Conservation (phyloP, 176 grass and related monocot species). For the Ensete glaucum region DNA sequence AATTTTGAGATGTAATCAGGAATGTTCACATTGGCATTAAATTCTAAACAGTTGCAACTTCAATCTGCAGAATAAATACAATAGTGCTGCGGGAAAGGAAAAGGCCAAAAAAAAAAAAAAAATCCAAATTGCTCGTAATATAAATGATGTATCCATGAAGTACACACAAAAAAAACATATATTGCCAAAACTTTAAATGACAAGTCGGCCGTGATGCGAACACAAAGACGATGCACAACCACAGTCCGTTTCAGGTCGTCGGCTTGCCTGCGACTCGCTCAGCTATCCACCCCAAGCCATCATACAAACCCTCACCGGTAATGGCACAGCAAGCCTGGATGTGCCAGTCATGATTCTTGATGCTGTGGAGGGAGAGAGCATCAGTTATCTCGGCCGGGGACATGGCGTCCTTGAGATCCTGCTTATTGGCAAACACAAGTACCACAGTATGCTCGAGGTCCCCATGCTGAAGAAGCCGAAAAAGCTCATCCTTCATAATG, state of each 20-base stretch:
- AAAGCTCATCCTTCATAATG: conserved; percentile 88
- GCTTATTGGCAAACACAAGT: conserved; percentile 86
- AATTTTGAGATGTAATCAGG: no score
- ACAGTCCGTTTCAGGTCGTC: not conserved
- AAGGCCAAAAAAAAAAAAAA: no score
- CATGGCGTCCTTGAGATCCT: conserved; percentile 96
- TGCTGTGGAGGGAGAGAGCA: conserved; percentile 86
- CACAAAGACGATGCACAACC: not conserved
- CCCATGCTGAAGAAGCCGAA: conserved; percentile 56
- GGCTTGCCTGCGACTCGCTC: conserved; percentile 65
- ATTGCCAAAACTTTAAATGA: no score
- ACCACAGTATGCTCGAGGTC: conserved; percentile 66
- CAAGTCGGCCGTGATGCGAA: no score
- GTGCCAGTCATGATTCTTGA: conserved; percentile 94
- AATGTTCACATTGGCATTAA: no score
- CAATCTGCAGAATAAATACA: no score
- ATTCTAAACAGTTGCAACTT: no score
- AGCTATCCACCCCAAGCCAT: conserved; percentile 83
- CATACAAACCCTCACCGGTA: conserved; percentile 74
- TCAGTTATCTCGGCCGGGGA: conserved; percentile 82
- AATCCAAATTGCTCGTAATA: no score
- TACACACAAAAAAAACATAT: no score
- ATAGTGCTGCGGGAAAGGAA: no score
- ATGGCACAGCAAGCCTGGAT: conserved; percentile 82
- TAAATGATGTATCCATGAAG: no score